Conservation (phyloP, 768 basidiomycete species). For the Psilocybe azurescens region DNA sequence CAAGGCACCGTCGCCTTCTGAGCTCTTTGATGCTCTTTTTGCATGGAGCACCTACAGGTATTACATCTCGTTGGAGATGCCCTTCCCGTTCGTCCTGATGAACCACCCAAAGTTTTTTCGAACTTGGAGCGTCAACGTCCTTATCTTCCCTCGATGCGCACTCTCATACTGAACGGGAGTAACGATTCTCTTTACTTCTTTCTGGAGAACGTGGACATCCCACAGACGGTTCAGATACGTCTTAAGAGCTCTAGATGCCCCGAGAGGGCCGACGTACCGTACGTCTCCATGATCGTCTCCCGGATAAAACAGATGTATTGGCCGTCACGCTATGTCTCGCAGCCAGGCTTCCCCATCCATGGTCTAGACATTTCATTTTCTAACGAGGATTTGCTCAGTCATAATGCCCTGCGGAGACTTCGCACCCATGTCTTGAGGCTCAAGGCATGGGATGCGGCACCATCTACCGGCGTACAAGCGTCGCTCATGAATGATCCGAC, state of each 20-base stretch:
- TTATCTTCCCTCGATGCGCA: not conserved
- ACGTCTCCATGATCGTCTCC: not conserved
- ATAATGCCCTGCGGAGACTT: not conserved
- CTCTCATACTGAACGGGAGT: not conserved
- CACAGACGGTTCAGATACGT: not conserved
- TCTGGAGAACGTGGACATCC: not conserved
- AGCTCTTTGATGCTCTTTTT: not conserved
- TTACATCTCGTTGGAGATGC: not conserved
- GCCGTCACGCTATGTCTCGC: not conserved
- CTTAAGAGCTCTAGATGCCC: not conserved
- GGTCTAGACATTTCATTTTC: not conserved
- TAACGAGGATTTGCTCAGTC: not conserved
- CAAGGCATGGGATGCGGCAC: not conserved
- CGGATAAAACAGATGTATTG: not conserved
- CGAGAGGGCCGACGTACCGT: not conserved
- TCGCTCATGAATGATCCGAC: not conserved
- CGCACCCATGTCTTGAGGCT: not conserved
- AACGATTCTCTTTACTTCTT: not conserved
- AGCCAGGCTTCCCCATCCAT: not conserved
- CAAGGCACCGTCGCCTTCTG: not conserved
- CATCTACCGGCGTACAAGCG: not conserved
- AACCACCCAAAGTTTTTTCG: too few relatives aligned
- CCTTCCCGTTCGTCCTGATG: not conserved
- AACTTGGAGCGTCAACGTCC: not conserved
- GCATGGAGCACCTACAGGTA: not conserved